phyloP scores from a whole-genome alignment of 306 rosid genomes.

The Quercus berberidifolia region DNA sequence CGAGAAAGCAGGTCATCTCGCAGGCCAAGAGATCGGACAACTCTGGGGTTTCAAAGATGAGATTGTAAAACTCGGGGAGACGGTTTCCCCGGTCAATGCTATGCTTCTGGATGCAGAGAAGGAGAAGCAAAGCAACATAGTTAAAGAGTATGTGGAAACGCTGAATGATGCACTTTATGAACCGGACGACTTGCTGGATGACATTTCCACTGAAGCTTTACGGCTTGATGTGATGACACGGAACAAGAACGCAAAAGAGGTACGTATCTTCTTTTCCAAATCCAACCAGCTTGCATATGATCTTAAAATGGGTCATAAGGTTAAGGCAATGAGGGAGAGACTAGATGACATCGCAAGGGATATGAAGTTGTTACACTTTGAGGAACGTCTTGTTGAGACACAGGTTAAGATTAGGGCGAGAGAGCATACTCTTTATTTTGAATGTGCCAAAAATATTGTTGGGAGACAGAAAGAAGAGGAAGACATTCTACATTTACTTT shows the following conservation, averaged over 20 bases:
- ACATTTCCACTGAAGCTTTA: background rate
- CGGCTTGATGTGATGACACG: background rate
- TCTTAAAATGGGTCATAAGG: too few species aligned
- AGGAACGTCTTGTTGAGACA: background rate
- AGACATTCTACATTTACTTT: constrained; percentile 8
- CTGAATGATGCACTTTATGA: too few species aligned
- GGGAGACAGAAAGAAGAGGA: background rate
- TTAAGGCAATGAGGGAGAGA: too few species aligned
- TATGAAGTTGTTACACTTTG: background rate
- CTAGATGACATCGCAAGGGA: too few species aligned
- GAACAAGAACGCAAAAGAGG: background rate
- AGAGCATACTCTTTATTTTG: background rate
- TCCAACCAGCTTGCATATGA: too few species aligned
- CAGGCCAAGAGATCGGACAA: background rate
- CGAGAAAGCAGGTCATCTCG: background rate
- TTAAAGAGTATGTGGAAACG: too few species aligned
- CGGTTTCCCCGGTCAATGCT: background rate
- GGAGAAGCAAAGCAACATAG: too few species aligned
- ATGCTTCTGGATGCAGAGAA: background rate
- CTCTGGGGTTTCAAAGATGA: background rate
- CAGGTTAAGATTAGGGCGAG: background rate
- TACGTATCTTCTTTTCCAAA: background rate
- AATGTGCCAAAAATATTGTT: too few species aligned
- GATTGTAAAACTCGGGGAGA: background rate
- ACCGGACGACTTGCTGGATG: background rate